Base-by-base conservation (phyloP, 2,329 filamentous ascomycete genomes). In the Curvularia sp. region DNA sequence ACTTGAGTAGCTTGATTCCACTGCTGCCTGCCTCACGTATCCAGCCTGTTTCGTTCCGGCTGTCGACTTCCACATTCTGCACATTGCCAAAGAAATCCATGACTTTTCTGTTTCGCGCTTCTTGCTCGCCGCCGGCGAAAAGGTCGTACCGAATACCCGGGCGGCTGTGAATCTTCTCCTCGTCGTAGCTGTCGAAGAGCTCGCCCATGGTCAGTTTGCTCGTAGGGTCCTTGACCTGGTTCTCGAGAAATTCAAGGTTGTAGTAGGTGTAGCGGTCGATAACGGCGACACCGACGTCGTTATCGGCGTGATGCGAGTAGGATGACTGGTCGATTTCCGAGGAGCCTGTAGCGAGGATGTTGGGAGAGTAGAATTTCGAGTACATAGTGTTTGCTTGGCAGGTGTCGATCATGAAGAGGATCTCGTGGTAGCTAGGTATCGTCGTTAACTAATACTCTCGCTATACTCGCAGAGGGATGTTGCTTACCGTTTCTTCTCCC, bases 351-450 rank as follows among this genome's bases (percentile, higher is more conserved):
- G 95, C 95, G 71, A 99, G 93, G 71, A 99, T 97, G 73, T 98
- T 98, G 48, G 94, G 94, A 5, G 93, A 96, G 82, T 99, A 99
- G 73, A 99, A 92, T 70, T 97, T 94, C 75, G 89, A 94, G 81
- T 97, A 99, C 93, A 99, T 97, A 31, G 95, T 99, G 78, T 99
- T 99, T 55, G 95, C 95, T 81, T 99, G 95, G 81, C 95, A 99
- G 0, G 95, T 99, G 78, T 99, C 95, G 79, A 99, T 99, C 95
- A 99, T 99, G 83, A 99, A 99, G 57, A 99, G 86, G 68, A 99
- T 88, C 79, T 99, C 95, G 77, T 98, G 92, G 79, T 98, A 99
- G 75, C 89, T 90, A 9, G 6, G 20, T 4, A 35, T 38, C 3
- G 15, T 38, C 22, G 24, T 3, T 6, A 12, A 49, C 61, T 51